Evolutionary conservation across 2,329 filamentous ascomycete species (phyloP).

Genomic region (Xylariaceae sp.): DNA sequence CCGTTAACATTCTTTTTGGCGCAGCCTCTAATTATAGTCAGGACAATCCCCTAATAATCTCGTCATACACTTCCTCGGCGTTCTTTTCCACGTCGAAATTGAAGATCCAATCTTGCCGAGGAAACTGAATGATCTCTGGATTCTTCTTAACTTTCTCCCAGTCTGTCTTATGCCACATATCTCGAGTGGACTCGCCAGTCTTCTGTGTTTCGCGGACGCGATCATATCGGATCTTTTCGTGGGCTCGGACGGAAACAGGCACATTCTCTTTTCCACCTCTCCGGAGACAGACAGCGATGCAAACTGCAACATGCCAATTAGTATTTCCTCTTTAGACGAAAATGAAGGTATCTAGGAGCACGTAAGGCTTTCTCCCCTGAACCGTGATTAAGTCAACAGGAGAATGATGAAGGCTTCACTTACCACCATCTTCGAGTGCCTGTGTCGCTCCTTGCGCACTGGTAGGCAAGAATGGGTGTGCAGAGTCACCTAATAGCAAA

Average conservation of each 20-base stretch:
- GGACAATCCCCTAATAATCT: conserved; percentile 39
- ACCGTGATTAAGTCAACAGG: not conserved
- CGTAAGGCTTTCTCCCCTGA: not conserved
- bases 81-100: conserved; percentile 57
- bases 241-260: conserved; percentile 49
- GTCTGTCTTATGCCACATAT: conserved; percentile 63
- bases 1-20: not conserved
- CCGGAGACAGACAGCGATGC: conserved; percentile 53
- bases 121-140: conserved; percentile 55
- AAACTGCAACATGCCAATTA: conserved; percentile 37
- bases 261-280: conserved; percentile 47
- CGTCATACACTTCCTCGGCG: conserved; percentile 48
- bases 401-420: conserved; percentile 1
- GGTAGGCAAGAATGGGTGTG: conserved; percentile 58
- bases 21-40: conserved; percentile 16
- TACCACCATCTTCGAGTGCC: conserved; percentile 55
- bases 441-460: conserved; percentile 57
- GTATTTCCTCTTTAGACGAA: not conserved
- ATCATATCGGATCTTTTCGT: conserved; percentile 56
- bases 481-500: conserved; percentile 55
- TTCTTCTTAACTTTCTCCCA: conserved; percentile 57
- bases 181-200: conserved; percentile 57
- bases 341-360: not conserved
- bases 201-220: conserved; percentile 57
- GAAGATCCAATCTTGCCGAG: conserved; percentile 60